Evolutionary conservation across 768 basidiomycete species (phyloP), one percentile per base, ranked within the genome.

Genomic region (Pleurotus platypus): DNA sequence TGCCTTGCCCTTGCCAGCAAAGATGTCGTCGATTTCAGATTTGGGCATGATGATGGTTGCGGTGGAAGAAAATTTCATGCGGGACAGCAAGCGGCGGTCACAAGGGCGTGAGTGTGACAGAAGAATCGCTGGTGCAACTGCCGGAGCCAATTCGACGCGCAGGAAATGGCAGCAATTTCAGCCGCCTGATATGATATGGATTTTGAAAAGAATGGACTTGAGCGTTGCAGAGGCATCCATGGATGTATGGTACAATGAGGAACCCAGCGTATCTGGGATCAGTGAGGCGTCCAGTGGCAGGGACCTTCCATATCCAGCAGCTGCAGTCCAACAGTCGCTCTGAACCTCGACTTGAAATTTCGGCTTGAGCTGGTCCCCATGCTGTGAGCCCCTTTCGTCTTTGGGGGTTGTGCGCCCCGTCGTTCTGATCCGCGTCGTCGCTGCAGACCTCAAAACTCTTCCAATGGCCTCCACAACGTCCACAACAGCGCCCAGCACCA

Each of bases 1-100:
- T 57, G 61, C 50, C 62, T 75, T 77, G 61, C 72, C 72, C 63
- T 79, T 83, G 60, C 76, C 74, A 40, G 89, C 78, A 69, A 93
- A 93, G 65, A 93, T 93, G 64, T 82, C 83, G 78, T 93, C 91
- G 69, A 93, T 93, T 80, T 92, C 91, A 51, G 87, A 87, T 77
- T 80, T 78, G 61, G 74, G 62, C 75, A 78, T 75, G 66, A 47
- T 24, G 30, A 46, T 45, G 42, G 47, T 40, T 53, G 54, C 56
- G 18, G 35, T 54, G 60, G 37, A 39, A 15, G 18, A 27, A 50
- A 57, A 38, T 45, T 57, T 58, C 45, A 30, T 55, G 57, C 22
- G 26, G 46, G 30, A 56, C 18, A 49, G 39, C 45, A 45, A 51
- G 30, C 30, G 30, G 22, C 18, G n/a, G 62, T 64, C 57, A 63